Conservation (phyloP, 441 rosid genomes). For the Hura crepitans region DNA sequence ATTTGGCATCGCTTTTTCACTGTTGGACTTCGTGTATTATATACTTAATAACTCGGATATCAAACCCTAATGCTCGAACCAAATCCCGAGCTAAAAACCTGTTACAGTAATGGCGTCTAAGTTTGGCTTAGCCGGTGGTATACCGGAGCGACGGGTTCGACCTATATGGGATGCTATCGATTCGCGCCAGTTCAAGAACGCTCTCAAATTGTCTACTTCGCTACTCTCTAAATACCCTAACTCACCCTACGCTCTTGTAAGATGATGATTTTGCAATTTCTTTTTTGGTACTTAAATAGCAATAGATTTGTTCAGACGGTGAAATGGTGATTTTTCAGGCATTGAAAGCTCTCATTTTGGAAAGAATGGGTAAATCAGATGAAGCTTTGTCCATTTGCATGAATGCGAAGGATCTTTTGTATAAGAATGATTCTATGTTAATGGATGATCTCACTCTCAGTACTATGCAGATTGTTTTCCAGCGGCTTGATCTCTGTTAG, state of each 20-base stretch:
- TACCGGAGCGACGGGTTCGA: conserved; percentile 97
- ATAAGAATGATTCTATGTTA: conserved; percentile 60
- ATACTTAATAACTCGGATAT: too few species aligned
- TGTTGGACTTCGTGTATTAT: too few species aligned
- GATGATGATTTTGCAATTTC: conserved; percentile 7
- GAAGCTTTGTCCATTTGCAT: conserved; percentile 69
- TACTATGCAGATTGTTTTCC: conserved; percentile 87
- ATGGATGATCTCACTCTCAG: conserved; percentile 99
- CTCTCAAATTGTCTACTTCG: conserved; percentile 73
- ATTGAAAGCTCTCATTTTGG: conserved; percentile 76
- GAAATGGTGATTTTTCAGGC: conserved; percentile 41
- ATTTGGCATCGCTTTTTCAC: too few species aligned
- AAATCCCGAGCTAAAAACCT: too few species aligned
- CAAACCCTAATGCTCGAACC: too few species aligned
- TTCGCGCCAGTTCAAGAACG: conserved; percentile 94
- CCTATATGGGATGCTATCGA: conserved; percentile 98
- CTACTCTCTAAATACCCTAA: conserved; percentile 83
- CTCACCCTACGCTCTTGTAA: conserved; percentile 90
- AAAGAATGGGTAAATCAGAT: conserved; percentile 85
- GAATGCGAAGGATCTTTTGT: conserved; percentile 70
- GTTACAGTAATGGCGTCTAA: conserved; percentile 65
- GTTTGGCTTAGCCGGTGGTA: conserved; percentile 88
- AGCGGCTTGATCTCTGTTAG: conserved; percentile 88
- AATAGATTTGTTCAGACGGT: background rate
- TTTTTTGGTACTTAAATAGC: too few species aligned